Base-by-base conservation (phyloP, 768 basidiomycete species). In the Kwoniella sp. region DNA sequence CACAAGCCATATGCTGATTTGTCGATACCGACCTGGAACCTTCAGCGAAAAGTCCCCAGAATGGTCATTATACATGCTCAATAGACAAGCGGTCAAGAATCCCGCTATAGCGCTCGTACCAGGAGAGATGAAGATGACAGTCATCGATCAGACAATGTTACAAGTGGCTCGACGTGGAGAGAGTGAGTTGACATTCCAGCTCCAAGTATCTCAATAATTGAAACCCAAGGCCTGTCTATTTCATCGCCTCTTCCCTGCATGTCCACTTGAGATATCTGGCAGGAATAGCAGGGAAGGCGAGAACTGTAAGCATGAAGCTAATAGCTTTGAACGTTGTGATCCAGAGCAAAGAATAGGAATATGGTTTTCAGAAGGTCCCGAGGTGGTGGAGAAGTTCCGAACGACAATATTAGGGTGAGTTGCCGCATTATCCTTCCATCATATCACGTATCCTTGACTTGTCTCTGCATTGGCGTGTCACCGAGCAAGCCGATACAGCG, bases 141-240 rank as follows among this genome's bases (percentile, higher is more conserved):
- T 64, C 12, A 62, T 70, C 15, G 68, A 69, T 60, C 58, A 62
- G 29, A 58, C 55, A 3, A 71, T 66, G 56, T 33, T 76, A 24
- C 74, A 76, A 54, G 65, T 76, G 10, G 72, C 72, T 13, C 29
- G 72, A 47, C 55, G 74, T 49, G 72, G 68, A 40, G 72, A 76
- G 46, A 68, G 74, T 76, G 59, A 57, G 74, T 68, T 30, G 15
- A 21, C 29, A 46, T 5, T n/a, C n/a, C n/a, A n/a, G n/a, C n/a
- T n/a, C n/a, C n/a, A n/a, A n/a, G n/a, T n/a, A n/a, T n/a, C n/a
- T n/a, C n/a, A n/a, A n/a, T n/a, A n/a, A n/a, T n/a, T n/a, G n/a
- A n/a, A n/a, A n/a, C n/a, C n/a, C n/a, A n/a, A n/a, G n/a, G n/a
- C n/a, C n/a, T n/a, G n/a, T n/a, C n/a, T n/a, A n/a, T n/a, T n/a